phyloP scores from a whole-genome alignment of 805 yeast genomes.

The Myxozyma udenii region DNA sequence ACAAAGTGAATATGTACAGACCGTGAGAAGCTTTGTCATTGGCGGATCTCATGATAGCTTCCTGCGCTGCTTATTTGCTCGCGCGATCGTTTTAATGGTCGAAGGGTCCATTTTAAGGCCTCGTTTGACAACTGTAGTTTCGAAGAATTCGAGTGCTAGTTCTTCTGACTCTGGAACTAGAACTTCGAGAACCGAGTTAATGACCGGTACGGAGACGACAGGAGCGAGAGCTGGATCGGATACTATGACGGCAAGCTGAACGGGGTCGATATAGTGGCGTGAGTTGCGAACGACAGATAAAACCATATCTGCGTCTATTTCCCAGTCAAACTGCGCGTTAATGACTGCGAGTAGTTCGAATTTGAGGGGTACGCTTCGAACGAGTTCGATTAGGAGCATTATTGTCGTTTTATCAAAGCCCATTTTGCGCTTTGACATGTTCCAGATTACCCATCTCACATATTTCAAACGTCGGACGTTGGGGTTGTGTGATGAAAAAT shows the following conservation, averaged over 20 bases:
- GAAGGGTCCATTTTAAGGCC: too few species aligned
- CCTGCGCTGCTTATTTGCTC: too few species aligned
- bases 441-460: not conserved
- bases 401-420: slow-evolving; percentile 13
- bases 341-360: not conserved
- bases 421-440: slow-evolving; percentile 5
- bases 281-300: slow-evolving; percentile 11
- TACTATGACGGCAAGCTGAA: too few species aligned
- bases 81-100: too few species aligned
- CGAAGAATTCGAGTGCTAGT: too few species aligned
- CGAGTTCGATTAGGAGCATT: slow-evolving; percentile 5
- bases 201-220: not conserved
- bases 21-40: too few species aligned
- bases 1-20: too few species aligned
- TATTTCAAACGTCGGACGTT: not conserved
- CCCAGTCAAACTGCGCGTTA: not conserved
- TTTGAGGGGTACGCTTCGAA: not conserved
- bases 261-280: too few species aligned
- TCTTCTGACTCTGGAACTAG: too few species aligned
- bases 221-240: too few species aligned
- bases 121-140: too few species aligned
- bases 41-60: too few species aligned
- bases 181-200: slow-evolving; percentile 4
- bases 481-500: not conserved
- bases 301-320: slow-evolving; percentile 1